Evolutionary conservation across 1,139 yeast species (phyloP).

Genomic region (Hansenula sp.): DNA sequence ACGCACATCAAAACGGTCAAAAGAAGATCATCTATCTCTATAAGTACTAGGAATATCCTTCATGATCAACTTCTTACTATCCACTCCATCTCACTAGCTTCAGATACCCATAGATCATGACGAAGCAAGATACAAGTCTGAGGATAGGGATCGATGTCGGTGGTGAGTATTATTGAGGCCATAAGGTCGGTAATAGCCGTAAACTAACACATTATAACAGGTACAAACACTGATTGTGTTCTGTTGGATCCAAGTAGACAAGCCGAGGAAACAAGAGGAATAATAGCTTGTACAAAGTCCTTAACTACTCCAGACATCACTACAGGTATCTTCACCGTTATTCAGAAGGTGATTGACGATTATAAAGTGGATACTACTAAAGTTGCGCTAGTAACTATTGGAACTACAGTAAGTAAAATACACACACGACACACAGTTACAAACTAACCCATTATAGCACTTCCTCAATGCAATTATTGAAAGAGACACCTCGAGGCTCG

Average conservation of each 20-base stretch:
- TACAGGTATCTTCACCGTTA: constrained; percentile 33
- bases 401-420: constrained; percentile 26
- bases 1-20: too few relatives aligned
- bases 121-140: neutral
- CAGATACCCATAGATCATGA: neutral
- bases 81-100: too few relatives aligned
- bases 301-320: constrained; percentile 37
- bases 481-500: constrained; percentile 30
- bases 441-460: constrained; percentile 15
- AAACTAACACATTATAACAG: neutral
- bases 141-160: constrained; percentile 40
- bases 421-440: too few relatives aligned
- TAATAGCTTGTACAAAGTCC: constrained; percentile 33
- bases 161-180: constrained; percentile 24
- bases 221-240: constrained; percentile 38
- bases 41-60: too few relatives aligned
- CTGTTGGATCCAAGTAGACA: constrained; percentile 30
- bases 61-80: too few relatives aligned
- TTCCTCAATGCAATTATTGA: constrained; percentile 38
- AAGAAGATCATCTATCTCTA: too few relatives aligned
- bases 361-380: constrained; percentile 17
- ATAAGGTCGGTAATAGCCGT: neutral
- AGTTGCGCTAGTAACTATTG: constrained; percentile 31
- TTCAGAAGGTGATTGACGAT: constrained; percentile 26
- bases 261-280: constrained; percentile 25